Percentiles rank a stretch among this genome's conserved stretches.
These are phyloP conservation scores for Senna siamea DNA, from an alignment of 306 rosid genomes.

Conservation along the genomic window DNA sequence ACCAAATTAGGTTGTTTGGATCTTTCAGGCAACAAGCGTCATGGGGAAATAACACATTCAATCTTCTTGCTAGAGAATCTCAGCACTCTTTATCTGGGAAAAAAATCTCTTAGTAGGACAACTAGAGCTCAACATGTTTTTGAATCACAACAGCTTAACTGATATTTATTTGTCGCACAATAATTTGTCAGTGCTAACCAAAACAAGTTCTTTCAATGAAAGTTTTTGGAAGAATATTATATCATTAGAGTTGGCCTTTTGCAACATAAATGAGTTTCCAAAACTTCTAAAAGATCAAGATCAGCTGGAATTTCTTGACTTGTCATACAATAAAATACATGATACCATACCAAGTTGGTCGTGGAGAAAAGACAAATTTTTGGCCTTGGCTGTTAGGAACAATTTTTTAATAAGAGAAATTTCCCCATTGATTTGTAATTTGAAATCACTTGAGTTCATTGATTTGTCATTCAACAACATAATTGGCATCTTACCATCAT, in stretches of 20 bases:
- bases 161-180: not conserved
- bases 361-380: not conserved
- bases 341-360: constrained; percentile 31
- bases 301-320: not conserved
- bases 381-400: not conserved
- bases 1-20: not conserved
- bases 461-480: constrained; percentile 35
- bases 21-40: not conserved
- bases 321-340: not conserved
- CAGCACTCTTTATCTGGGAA: fast-evolving
- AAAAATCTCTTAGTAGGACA: not conserved
- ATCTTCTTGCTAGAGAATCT: constrained; percentile 25
- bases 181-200: not conserved
- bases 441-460: constrained; percentile 15
- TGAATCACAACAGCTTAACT: not conserved
- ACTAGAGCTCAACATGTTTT: constrained; percentile 11
- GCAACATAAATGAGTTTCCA: constrained; percentile 34
- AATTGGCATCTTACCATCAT: constrained; percentile 24
- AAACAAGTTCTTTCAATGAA: constrained; percentile 5
- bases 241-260: not conserved
- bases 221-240: not conserved
- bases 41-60: constrained; percentile 28
- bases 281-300: not conserved
- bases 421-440: constrained; percentile 31
- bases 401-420: constrained; percentile 27